These are phyloP conservation scores for Vanderwaltozyma verrucispora DNA, from an alignment of 805 yeast genomes.

Conservation along the genomic window DNA sequence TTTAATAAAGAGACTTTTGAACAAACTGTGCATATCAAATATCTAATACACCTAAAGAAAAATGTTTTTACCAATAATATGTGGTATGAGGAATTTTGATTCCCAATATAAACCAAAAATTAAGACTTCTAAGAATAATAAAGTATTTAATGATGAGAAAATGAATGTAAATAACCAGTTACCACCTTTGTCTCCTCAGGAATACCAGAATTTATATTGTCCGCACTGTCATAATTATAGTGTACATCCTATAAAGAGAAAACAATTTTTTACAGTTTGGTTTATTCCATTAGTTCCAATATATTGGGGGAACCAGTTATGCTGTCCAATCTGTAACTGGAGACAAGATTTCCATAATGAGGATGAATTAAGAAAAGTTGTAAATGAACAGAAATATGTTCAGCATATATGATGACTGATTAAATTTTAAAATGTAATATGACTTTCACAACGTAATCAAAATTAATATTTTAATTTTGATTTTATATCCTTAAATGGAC, in stretches of 20 bases:
- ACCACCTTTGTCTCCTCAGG: constrained; percentile 2
- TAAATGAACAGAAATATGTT: constrained; percentile 2
- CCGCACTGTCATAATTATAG: constrained; percentile 50
- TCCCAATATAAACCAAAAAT: constrained; percentile 10
- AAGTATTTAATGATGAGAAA: neutral
- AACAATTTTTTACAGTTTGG: constrained; percentile 43
- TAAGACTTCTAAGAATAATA: neutral
- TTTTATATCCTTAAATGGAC: too few species aligned
- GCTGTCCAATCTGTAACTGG: constrained; percentile 44
- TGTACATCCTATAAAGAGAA: constrained; percentile 42
- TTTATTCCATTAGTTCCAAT: constrained; percentile 46
- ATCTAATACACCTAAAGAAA: neutral
- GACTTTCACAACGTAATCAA: too few species aligned
- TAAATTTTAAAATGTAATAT: too few species aligned
- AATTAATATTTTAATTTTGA: too few species aligned
- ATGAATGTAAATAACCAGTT: too few species aligned
- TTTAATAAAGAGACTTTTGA: too few species aligned
- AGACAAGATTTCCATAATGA: constrained; percentile 29
- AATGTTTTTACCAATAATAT: constrained; percentile 21
- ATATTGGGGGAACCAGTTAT: constrained; percentile 41
- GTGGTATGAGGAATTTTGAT: constrained; percentile 29
- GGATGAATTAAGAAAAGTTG: constrained; percentile 26
- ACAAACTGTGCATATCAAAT: neutral
- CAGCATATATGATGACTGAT: too few species aligned
- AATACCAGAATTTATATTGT: constrained; percentile 31